These are phyloP conservation scores for Sarocladium kiliense DNA, from an alignment of 2,329 filamentous ascomycete genomes.

Conservation along the genomic window DNA sequence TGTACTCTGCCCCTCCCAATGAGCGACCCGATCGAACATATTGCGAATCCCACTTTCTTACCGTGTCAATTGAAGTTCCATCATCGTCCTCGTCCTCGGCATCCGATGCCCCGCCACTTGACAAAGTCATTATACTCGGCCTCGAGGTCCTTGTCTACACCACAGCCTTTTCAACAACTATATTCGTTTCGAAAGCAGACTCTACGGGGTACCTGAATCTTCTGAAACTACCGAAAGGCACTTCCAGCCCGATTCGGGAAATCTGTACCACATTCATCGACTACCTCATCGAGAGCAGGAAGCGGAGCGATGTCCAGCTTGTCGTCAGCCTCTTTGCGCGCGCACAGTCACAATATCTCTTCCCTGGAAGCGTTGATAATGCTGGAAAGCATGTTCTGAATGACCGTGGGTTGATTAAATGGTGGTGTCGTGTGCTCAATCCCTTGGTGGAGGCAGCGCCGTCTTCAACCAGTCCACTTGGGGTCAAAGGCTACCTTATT, in stretches of 20 bases:
- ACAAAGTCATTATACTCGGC: slow-evolving; percentile 68
- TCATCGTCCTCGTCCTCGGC: slow-evolving; percentile 14
- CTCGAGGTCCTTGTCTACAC: slow-evolving; percentile 86
- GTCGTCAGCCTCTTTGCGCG: slow-evolving; percentile 89
- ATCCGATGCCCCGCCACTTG: neutral
- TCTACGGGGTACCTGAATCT: slow-evolving; percentile 82
- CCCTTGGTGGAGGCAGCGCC: slow-evolving; percentile 54
- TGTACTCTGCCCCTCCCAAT: slow-evolving; percentile 75
- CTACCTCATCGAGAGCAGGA: slow-evolving; percentile 62
- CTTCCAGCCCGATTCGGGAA: slow-evolving; percentile 67
- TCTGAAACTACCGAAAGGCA: slow-evolving; percentile 56
- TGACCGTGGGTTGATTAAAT: slow-evolving; percentile 82
- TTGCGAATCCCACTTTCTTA: slow-evolving; percentile 75
- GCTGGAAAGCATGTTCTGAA: slow-evolving; percentile 83
- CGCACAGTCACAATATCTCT: slow-evolving; percentile 89
- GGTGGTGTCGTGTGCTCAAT: slow-evolving; percentile 91
- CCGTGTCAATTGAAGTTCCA: slow-evolving; percentile 39
- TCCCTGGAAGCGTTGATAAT: slow-evolving; percentile 86
- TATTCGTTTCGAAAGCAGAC: slow-evolving; percentile 96
- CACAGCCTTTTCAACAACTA: slow-evolving; percentile 71
- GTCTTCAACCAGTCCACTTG: neutral
- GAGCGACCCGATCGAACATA: slow-evolving; percentile 71
- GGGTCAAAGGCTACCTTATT: slow-evolving; percentile 62
- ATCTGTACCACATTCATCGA: slow-evolving; percentile 71
- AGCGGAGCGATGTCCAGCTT: slow-evolving; percentile 57